Evolutionary conservation across 179 eudicot genomes (phyloP).

Genomic region (Carnegiea gigantea): DNA sequence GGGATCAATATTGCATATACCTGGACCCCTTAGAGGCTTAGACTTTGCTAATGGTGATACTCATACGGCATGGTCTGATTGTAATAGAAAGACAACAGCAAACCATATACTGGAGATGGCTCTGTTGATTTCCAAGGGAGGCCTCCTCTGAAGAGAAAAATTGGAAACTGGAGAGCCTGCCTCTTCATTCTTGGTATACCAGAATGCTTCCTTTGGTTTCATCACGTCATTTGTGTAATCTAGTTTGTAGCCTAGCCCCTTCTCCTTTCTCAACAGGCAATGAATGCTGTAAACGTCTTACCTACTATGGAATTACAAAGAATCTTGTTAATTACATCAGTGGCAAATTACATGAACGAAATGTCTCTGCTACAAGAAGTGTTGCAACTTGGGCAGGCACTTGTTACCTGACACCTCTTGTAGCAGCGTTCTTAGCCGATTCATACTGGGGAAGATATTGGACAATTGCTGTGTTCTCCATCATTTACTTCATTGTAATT

Average conservation of each 20-base stretch:
- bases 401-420: conserved; percentile 40
- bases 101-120: conserved; percentile 30
- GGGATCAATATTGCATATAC: no score
- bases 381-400: conserved; percentile 41
- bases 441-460: conserved; percentile 47
- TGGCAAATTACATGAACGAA: conserved; percentile 34
- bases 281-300: conserved; percentile 40
- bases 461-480: conserved; percentile 43
- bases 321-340: conserved; percentile 39
- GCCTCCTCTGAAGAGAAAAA: conserved; percentile 30
- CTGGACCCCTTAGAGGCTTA: no score
- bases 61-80: no score
- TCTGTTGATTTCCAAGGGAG: conserved; percentile 31
- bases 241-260: neutral
- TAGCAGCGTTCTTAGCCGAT: conserved; percentile 43
- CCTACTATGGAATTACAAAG: conserved; percentile 37
- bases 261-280: conserved; percentile 18
- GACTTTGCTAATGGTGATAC: no score
- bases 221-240: neutral
- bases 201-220: neutral
- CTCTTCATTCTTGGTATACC: conserved; percentile 32
- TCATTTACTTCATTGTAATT: conserved; percentile 31
- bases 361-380: conserved; percentile 41
- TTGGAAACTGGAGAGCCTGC: conserved; percentile 38
- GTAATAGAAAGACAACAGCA: conserved; percentile 15